Base-by-base conservation (phyloP, 2,329 filamentous ascomycete genomes). In the Hypoxylon sp. region DNA sequence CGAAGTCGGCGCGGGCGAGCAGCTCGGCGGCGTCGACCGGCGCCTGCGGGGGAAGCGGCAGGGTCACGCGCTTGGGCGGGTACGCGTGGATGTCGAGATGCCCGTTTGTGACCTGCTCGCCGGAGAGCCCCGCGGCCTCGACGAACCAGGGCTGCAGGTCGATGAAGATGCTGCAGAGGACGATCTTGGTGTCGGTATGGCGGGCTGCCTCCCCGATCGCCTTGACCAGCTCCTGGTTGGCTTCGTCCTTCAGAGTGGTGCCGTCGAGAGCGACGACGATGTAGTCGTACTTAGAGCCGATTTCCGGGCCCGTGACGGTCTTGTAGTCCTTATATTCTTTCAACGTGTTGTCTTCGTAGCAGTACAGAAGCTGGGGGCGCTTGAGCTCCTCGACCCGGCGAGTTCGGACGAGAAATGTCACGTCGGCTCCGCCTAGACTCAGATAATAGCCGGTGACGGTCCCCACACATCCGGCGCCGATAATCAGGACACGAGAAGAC, bases 401-500 rank as follows among this genome's bases (percentile, higher is more conserved):
- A 4, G 54, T 53, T n/a, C 58, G 58, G 27, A 61, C 17, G 46
- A 61, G 58, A 38, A 61, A 61, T 4, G 58, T 61, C 27, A 61
- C 58, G 9, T 61, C 49, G 38, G 37, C 54, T 35, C 49, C 54
- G 11, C 54, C 58, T 29, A 43, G 29, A 40, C 41, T 33, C 10
- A 61, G 49, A 35, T 50, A 35, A 20, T 58, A 61, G 2, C 58
- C 58, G 5, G 54, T 48, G 46, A 61, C 9, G 18, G 58, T 17
- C 10, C 58, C 58, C 54, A 61, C 54, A 1, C 49, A 49, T 6
- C 58, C 58, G 13, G 58, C 58, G n/a, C 58, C 58, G 13, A 61
- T 27, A 7, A 61, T 24, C 10, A 61, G 58, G 15, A 61, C 43
- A 9, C 49, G 54, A 11, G 53, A 10, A 31, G 13, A 31, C 10